These are phyloP conservation scores for Epithemia pelagica DNA, from an alignment of 108 stramenopile species.

Conservation along the genomic window DNA sequence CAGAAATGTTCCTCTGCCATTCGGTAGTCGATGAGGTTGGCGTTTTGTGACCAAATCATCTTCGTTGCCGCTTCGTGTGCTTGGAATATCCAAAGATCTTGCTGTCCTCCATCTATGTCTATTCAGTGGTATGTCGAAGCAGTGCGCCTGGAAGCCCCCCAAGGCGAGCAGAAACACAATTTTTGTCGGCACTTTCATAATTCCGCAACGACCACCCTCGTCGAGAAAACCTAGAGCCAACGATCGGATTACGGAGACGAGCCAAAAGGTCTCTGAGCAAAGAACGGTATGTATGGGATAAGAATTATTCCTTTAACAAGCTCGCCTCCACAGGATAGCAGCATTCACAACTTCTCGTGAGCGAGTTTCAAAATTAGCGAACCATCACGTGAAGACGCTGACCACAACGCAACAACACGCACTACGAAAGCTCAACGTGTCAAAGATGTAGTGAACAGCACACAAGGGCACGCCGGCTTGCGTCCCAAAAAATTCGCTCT, in stretches of 20 bases:
- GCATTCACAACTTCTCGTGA: not conserved
- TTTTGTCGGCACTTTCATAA: not conserved
- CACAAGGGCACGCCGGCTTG: no score
- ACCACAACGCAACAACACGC: not conserved
- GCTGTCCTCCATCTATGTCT: not conserved
- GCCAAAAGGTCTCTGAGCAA: no score
- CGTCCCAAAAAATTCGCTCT: no score
- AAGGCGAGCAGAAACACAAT: not conserved
- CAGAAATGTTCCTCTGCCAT: slow-evolving; percentile 25
- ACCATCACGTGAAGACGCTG: not conserved
- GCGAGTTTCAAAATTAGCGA: not conserved
- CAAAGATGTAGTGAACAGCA: not conserved
- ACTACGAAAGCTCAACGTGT: not conserved
- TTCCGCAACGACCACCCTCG: no score
- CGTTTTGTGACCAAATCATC: not conserved
- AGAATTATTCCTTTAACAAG: not conserved
- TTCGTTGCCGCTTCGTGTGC: not conserved
- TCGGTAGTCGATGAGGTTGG: slow-evolving; percentile 18
- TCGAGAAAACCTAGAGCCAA: no score
- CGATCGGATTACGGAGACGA: no score
- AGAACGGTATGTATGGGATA: no score
- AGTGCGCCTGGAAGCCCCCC: not conserved
- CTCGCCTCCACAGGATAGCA: not conserved
- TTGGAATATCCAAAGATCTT: not conserved
- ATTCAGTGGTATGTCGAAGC: not conserved